Evolutionary conservation across 2,329 filamentous ascomycete genomes (phyloP).

Genomic region (Tolypocladium album): DNA sequence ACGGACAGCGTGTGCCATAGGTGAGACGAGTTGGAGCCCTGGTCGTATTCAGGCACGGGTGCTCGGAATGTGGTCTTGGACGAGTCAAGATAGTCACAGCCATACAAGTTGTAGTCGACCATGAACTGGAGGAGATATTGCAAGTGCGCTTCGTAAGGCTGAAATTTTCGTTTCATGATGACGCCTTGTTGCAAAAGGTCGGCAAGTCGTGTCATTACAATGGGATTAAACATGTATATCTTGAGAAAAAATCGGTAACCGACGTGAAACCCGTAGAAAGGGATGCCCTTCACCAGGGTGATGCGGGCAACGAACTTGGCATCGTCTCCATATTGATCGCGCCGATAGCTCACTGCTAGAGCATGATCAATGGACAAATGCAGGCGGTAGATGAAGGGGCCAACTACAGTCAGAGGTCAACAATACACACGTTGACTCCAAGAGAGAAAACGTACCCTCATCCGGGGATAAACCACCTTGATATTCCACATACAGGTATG

Average conservation of each 20-base stretch:
- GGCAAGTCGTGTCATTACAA: slow-evolving; percentile 75
- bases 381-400: slow-evolving; percentile 63
- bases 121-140: slow-evolving; percentile 95
- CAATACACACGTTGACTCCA: neutral
- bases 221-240: slow-evolving; percentile 84
- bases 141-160: slow-evolving; percentile 89
- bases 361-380: slow-evolving; percentile 88
- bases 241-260: slow-evolving; percentile 89
- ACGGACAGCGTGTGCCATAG: slow-evolving; percentile 76
- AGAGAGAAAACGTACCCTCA: slow-evolving; percentile 43
- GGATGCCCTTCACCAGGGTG: slow-evolving; percentile 81
- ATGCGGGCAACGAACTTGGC: slow-evolving; percentile 77
- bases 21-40: slow-evolving; percentile 49
- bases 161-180: slow-evolving; percentile 72
- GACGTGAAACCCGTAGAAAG: slow-evolving; percentile 93
- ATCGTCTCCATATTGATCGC: slow-evolving; percentile 58
- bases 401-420: slow-evolving; percentile 38
- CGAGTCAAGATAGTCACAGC: slow-evolving; percentile 76
- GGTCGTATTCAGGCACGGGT: slow-evolving; percentile 61
- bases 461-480: slow-evolving; percentile 54
- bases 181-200: slow-evolving; percentile 83
- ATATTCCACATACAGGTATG: slow-evolving; percentile 91
- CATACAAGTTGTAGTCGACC: slow-evolving; percentile 96
- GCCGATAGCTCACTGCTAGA: slow-evolving; percentile 72
- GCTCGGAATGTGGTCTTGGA: slow-evolving; percentile 60